These are phyloP conservation scores for Grifola frondosa DNA, from an alignment of 1,284 basidiomycete genomes.

Conservation along the genomic window DNA sequence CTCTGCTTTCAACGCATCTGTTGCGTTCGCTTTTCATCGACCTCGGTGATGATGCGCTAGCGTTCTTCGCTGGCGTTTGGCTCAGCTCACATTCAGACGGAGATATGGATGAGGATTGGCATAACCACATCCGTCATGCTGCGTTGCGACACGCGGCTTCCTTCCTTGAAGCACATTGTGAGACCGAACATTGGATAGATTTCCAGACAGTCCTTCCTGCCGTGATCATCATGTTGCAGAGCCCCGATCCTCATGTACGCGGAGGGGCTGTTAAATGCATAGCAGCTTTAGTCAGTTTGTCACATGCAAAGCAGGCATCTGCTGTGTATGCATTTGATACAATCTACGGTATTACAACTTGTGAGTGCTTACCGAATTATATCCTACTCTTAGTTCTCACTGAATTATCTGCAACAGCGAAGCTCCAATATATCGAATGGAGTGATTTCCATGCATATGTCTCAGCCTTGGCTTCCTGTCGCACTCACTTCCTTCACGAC, in stretches of 20 bases:
- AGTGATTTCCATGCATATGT: slow-evolving; percentile 72
- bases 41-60: slow-evolving; percentile 70
- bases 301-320: slow-evolving; percentile 43
- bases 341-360: slow-evolving; percentile 73
- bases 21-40: slow-evolving; percentile 68
- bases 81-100: slow-evolving; percentile 16
- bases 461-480: slow-evolving; percentile 49
- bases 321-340: slow-evolving; percentile 81
- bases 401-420: slow-evolving; percentile 38
- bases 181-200: slow-evolving; percentile 58
- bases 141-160: slow-evolving; percentile 70
- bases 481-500: slow-evolving; percentile 73
- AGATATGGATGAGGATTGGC: slow-evolving; percentile 22
- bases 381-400: no score
- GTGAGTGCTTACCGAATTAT: no score
- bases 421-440: slow-evolving; percentile 80
- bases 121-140: slow-evolving; percentile 37
- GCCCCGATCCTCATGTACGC: slow-evolving; percentile 52
- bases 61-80: slow-evolving; percentile 81
- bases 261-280: slow-evolving; percentile 68
- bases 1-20: slow-evolving; percentile 52
- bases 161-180: slow-evolving; percentile 73
- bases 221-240: slow-evolving; percentile 67
- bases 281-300: slow-evolving; percentile 43
- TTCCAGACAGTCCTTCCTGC: slow-evolving; percentile 88